A percentile compares a stretch with the other conserved stretches of the same genome.
Conservation (phyloP, 768 basidiomycete species). For the Psilocybe cyanescens region DNA sequence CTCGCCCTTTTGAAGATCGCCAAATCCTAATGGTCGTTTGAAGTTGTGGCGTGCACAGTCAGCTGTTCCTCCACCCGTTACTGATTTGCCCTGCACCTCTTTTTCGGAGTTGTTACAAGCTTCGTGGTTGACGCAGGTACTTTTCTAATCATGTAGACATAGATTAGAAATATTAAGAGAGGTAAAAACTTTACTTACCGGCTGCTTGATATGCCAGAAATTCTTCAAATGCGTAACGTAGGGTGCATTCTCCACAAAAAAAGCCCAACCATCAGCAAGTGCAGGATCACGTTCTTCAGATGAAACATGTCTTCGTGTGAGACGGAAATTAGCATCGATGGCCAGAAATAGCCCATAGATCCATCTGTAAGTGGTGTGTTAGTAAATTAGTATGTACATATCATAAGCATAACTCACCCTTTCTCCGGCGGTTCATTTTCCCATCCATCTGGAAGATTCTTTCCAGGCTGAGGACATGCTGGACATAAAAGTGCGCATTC, state of each 20-base stretch:
- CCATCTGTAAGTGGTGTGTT: slow-evolving; percentile 12
- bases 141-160: slow-evolving; percentile 7
- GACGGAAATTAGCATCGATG: slow-evolving; percentile 31
- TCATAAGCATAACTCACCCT: slow-evolving; percentile 13
- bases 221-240: slow-evolving; percentile 20
- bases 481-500: slow-evolving; percentile 33
- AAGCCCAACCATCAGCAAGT: slow-evolving; percentile 26
- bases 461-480: slow-evolving; percentile 32
- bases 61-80: slow-evolving; percentile 25
- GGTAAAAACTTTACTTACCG: not conserved
- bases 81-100: slow-evolving; percentile 16
- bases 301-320: slow-evolving; percentile 27
- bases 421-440: slow-evolving; percentile 7
- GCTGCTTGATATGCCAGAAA: slow-evolving; percentile 2
- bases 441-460: slow-evolving; percentile 31
- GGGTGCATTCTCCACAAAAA: slow-evolving; percentile 21
- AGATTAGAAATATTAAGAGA: not conserved
- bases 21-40: slow-evolving; percentile 25
- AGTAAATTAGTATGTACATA: no score
- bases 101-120: slow-evolving; percentile 20
- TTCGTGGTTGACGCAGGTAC: slow-evolving; percentile 19
- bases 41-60: slow-evolving; percentile 31
- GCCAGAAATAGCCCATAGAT: slow-evolving; percentile 23
- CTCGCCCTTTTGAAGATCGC: slow-evolving; percentile 37
- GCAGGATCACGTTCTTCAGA: slow-evolving; percentile 25